Evolutionary conservation across 371 early-diverging fungal genomes (phyloP).

Genomic region (Coemansia sp.): DNA sequence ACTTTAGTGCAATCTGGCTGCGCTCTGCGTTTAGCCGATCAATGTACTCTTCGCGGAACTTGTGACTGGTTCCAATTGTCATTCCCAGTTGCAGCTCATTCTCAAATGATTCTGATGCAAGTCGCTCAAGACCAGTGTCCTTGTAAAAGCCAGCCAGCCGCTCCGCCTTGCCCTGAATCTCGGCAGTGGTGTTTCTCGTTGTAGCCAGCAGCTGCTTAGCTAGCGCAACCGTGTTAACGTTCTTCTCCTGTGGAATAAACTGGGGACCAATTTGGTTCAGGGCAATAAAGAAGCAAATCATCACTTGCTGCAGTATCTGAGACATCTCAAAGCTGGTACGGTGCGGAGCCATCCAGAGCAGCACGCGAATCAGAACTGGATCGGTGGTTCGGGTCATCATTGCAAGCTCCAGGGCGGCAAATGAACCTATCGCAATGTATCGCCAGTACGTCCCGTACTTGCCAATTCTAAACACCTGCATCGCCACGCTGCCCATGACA

Average conservation of each 20-base stretch:
- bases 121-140: conserved; percentile 21
- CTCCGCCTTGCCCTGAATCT: conserved; percentile 20
- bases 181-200: conserved; percentile 17
- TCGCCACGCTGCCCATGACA: conserved; percentile 31
- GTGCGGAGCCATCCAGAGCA: conserved; percentile 35
- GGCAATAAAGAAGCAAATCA: conserved; percentile 45
- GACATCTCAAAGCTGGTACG: conserved; percentile 44
- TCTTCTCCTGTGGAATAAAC: conserved; percentile 36
- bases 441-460: conserved; percentile 45
- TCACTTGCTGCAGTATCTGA: conserved; percentile 38
- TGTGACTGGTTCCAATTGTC: conserved; percentile 29
- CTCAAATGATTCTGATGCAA: conserved; percentile 25
- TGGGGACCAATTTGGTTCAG: conserved; percentile 50
- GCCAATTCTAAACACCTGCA: conserved; percentile 46
- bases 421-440: conserved; percentile 41
- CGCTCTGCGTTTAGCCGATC: conserved; percentile 26
- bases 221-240: conserved; percentile 31
- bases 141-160: conserved; percentile 27
- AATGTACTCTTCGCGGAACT: conserved; percentile 30
- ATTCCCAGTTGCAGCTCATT: conserved; percentile 34
- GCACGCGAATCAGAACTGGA: conserved; percentile 19
- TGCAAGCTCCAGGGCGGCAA: conserved; percentile 40
- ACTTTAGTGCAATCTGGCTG: background rate
- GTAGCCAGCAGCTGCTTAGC: conserved; percentile 26
- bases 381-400: conserved; percentile 37